A percentile compares a stretch with the other conserved stretches of the same genome.
These are phyloP conservation scores for Ceriops zippeliana DNA, from an alignment of 345 rosid genomes.

Conservation along the genomic window DNA sequence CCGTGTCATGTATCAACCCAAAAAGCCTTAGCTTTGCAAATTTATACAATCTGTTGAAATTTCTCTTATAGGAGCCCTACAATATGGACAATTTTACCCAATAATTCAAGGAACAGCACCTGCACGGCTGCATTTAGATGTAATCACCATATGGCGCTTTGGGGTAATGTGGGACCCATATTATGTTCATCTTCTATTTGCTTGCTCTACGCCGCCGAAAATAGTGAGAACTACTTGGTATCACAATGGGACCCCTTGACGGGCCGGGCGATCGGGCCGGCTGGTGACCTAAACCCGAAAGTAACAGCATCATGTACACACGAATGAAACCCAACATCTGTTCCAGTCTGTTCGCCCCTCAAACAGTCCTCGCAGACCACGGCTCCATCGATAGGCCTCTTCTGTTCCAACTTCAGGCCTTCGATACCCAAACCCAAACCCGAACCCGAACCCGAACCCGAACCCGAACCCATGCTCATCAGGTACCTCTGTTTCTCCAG, in stretches of 20 bases:
- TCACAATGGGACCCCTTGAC: slow-evolving; percentile 8
- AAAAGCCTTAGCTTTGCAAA: no score
- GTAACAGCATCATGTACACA: slow-evolving; percentile 45
- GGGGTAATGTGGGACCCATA: no score
- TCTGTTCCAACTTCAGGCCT: not conserved
- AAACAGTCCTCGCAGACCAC: slow-evolving; percentile 39
- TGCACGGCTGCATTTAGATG: no score
- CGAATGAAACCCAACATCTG: slow-evolving; percentile 37
- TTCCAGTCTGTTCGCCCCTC: slow-evolving; percentile 16
- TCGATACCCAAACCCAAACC: not conserved
- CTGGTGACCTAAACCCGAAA: slow-evolving; percentile 39
- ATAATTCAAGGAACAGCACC: no score
- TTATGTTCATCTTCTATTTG: not conserved
- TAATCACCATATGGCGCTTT: no score
- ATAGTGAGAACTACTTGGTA: not conserved
- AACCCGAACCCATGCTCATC: slow-evolving; percentile 6
- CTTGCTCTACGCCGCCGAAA: not conserved
- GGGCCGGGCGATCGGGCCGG: slow-evolving; percentile 58
- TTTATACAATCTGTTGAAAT: no score
- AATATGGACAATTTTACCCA: no score
- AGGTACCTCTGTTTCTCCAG: slow-evolving; percentile 33
- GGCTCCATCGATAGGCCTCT: not conserved
- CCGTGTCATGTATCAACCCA: no score
- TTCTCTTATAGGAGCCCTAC: no score
- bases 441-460: not conserved